Evolutionary conservation across 805 yeast genomes (phyloP).

Genomic region (Wickerhamiella dianesei): DNA sequence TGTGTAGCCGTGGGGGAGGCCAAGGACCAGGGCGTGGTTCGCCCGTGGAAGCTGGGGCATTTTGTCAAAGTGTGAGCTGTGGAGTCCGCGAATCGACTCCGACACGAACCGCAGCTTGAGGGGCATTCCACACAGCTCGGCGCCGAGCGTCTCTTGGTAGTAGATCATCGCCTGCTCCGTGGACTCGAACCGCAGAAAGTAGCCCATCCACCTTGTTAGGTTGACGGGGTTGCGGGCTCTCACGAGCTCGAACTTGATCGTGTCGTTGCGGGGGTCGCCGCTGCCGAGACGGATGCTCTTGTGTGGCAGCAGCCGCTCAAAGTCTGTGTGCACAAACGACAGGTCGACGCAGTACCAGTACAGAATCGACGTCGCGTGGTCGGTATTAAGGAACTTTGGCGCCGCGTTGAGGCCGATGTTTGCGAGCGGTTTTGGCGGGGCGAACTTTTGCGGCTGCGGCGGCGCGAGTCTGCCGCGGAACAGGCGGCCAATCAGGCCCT

Average conservation of each 20-base stretch:
- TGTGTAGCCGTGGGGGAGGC: constrained; percentile 21
- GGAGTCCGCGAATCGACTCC: constrained; percentile 18
- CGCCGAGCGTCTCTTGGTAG: constrained; percentile 36
- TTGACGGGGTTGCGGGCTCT: constrained; percentile 37
- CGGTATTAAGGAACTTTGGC: constrained; percentile 15
- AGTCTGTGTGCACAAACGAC: constrained; percentile 21
- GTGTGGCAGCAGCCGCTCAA: constrained; percentile 24
- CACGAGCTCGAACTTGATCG: constrained; percentile 29
- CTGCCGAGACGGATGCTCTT: constrained; percentile 11
- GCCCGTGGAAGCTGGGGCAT: constrained; percentile 17
- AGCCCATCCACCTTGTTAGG: constrained; percentile 34
- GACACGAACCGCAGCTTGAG: constrained; percentile 35
- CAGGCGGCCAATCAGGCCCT: constrained; percentile 8
- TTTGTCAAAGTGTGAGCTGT: constrained; percentile 19
- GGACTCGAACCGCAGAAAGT: constrained; percentile 40
- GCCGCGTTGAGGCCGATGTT: constrained; percentile 1
- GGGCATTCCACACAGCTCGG: constrained; percentile 38
- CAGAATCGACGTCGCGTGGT: constrained; percentile 19
- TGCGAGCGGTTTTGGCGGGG: background rate
- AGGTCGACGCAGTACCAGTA: constrained; percentile 25
- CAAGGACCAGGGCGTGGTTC: constrained; percentile 22
- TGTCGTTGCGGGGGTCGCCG: constrained; percentile 14
- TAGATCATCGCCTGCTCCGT: constrained; percentile 39
- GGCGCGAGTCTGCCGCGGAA: constrained; percentile 4
- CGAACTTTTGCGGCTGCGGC: constrained; percentile 2